Base-by-base conservation (phyloP, 257 asterid genomes). In the Jacaranda copaia region DNA sequence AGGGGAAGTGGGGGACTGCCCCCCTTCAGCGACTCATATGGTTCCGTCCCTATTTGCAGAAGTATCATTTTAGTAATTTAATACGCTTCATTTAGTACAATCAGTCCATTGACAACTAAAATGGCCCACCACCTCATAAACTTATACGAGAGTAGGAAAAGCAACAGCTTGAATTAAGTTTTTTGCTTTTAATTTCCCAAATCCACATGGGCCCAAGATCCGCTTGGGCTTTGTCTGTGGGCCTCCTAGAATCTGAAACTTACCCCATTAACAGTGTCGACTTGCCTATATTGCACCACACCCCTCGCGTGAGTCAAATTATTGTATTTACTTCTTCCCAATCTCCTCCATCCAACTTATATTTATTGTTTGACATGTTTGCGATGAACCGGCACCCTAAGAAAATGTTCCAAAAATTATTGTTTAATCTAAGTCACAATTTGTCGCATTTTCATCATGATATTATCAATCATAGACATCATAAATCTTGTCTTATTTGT, bases 241-340 rank as follows among this genome's bases (percentile, higher is more conserved):
- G 86, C 85, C 85, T 82, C 13, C 10, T 48, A 20, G 77, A 51
- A 58, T 84, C 85, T 75, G 81, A 71, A 80, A 71, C n/a, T 74
- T 82, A 81, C 82, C 80, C 62, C 86, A 84, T 83, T 76, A 70
- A 76, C 57, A 57, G 9, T 45, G 43, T 74, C 55, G 10, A 20
- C 46, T 55, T 70, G 25, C 57, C 52, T 61, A 71, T 40, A 48
- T 32, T 25, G 40, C 16, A 53, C 8, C 90, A 79, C 88, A 81
- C 88, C 3, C 88, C 59, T 75, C 86, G 88, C 90, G 92, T 86
- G 91, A 89, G 77, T 69, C 83, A 73, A 80, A 88, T 89, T 71
- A 87, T 87, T 77, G 84, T 78, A 74, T 72, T 59, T 73, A 55
- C 35, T 18, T 57, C 46, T 20, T 25, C 42, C 73, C 55, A 38